Base-by-base conservation (phyloP, 306 rosid species). In the Medicago arabica region DNA sequence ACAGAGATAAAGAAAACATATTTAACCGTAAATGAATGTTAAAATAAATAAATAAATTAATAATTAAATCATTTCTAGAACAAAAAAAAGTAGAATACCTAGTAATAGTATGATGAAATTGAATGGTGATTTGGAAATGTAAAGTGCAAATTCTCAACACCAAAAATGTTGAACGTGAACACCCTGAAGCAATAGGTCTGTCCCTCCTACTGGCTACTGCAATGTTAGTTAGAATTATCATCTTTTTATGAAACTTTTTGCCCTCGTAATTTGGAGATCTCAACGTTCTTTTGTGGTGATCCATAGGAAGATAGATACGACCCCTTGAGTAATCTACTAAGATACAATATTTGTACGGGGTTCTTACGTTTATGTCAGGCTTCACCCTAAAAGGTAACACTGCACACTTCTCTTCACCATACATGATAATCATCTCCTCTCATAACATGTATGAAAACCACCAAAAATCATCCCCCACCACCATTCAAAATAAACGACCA, bases 261-360 rank as follows among this genome's bases (percentile, higher is more conserved):
- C 15, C 38, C 59, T 73, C 63, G 77, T 73, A 66, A 82, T 72
- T 66, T 71, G 67, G 70, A 74, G 62, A 49, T 11, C 11, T 31
- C 16, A 58, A 12, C 23, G 36, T 39, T 58, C n/a, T 13, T 21
- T 58, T 58, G 16, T 58, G 64, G n/a, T 55, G 25, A 57, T 57
- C 62, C 34, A 57, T 21, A 57, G 31, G 21, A 57, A 57, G 31
- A 8, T 19, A 19, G 38, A 57, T 17, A 65, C 16, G 70, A 17
- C 67, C 43, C 70, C 51, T 16, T 65, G 34, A 65, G 50, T 28
- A 28, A 28, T 3, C 3, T 28, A 4, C 31, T 28, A 28, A 28
- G 31, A 28, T 28, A 57, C 13, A 21, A 19, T n/a, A 57, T 19
- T 15, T 5, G 34, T 23, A 21, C 19, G 23, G 23, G 1, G 23